These are phyloP conservation scores for Trichocladium antarcticum DNA, from an alignment of 495 filamentous ascomycete species.

Conservation along the genomic window DNA sequence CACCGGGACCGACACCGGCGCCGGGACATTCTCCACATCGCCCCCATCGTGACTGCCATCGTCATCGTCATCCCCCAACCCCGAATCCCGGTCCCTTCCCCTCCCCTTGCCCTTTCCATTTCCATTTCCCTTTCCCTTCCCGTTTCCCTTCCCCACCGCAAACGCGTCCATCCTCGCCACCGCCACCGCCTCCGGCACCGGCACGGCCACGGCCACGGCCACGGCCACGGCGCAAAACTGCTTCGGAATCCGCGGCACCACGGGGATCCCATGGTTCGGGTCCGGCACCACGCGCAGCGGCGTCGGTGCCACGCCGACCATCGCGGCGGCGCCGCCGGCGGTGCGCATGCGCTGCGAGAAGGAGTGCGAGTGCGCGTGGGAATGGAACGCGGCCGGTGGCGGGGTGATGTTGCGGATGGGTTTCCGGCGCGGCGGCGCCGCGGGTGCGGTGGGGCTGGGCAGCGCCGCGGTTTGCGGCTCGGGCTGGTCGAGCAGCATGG, in stretches of 20 bases:
- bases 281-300: conserved; percentile 26
- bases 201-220: background rate
- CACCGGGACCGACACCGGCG: too few relatives aligned
- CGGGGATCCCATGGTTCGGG: conserved; percentile 31
- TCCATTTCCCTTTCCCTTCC: background rate
- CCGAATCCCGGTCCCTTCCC: conserved; percentile 5
- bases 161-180: background rate
- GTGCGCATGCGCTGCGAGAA: conserved; percentile 13
- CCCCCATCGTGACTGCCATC: too few relatives aligned
- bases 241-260: conserved; percentile 22
- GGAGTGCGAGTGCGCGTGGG: conserved; percentile 1
- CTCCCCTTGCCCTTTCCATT: background rate
- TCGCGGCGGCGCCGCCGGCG: background rate
- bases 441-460: background rate
- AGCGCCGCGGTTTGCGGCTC: background rate
- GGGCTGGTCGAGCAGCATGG: conserved; percentile 7
- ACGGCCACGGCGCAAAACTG: conserved; percentile 4
- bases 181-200: background rate
- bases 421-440: background rate
- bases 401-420: conserved; percentile 2
- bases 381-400: background rate
- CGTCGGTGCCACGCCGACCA: background rate
- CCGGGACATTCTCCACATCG: conserved; percentile 10
- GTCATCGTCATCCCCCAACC: conserved; percentile 3
- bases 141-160: background rate